phyloP scores from a whole-genome alignment of 2,329 filamentous ascomycete species.

The Pyrenophora tritici-repentis region DNA sequence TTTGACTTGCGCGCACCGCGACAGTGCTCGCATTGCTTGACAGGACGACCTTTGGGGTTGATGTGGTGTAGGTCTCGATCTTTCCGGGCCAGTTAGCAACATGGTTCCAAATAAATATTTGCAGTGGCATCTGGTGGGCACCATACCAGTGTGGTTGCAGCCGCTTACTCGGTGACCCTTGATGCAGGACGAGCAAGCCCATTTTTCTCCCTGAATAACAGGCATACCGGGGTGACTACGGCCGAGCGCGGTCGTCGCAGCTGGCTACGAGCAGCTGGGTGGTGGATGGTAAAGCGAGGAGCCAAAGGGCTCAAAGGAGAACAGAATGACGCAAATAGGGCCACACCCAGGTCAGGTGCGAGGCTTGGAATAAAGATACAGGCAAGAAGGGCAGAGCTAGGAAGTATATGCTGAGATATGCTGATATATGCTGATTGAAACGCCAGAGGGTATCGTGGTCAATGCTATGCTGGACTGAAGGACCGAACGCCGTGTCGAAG shows the following conservation, averaged over 20 bases:
- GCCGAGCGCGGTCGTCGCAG: conserved; percentile 44
- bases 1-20: conserved; percentile 95
- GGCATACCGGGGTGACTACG: conserved; percentile 43
- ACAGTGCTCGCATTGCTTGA: conserved; percentile 97
- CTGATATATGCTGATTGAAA: conserved; percentile 26
- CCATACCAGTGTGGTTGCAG: conserved; percentile 88
- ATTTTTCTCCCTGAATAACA: conserved; percentile 84
- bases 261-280: conserved; percentile 31
- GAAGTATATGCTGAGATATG: neutral
- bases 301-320: conserved; percentile 17
- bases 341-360: conserved; percentile 19
- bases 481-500: conserved; percentile 45
- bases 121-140: conserved; percentile 16
- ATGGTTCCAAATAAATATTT: conserved; percentile 8
- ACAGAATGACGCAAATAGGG: conserved; percentile 22
- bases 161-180: conserved; percentile 98
- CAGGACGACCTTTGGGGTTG: conserved; percentile 95
- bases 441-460: conserved; percentile 44
- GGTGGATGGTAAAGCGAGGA: conserved; percentile 11
- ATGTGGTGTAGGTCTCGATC: conserved; percentile 92
- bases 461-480: conserved; percentile 36
- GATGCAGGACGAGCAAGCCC: conserved; percentile 96
- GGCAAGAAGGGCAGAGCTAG: conserved; percentile 21
- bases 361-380: conserved; percentile 24
- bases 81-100: conserved; percentile 48